Conservation (phyloP, 345 rosid species). For the Crucihimalaya himalaica region DNA sequence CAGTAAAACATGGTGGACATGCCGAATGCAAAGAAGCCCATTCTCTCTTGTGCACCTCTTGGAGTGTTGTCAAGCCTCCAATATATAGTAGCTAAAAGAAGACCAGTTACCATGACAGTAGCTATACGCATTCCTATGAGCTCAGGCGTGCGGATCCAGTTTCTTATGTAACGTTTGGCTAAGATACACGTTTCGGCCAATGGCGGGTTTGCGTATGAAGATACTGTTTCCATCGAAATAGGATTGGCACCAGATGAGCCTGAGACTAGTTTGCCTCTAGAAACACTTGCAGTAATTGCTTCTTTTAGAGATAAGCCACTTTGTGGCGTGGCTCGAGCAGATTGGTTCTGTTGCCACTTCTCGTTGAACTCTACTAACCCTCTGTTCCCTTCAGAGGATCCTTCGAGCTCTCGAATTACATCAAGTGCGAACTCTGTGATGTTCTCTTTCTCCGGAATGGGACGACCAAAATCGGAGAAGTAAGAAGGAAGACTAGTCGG, state of each 20-base stretch:
- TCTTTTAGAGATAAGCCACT: constrained; percentile 30
- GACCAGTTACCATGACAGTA: constrained; percentile 46
- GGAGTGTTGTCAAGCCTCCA: constrained; percentile 53
- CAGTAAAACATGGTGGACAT: constrained; percentile 50
- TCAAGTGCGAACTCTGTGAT: constrained; percentile 76
- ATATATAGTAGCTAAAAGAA: constrained; percentile 63
- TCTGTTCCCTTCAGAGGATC: constrained; percentile 57
- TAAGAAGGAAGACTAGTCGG: constrained; percentile 52
- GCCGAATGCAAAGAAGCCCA: constrained; percentile 54
- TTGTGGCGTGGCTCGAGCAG: constrained; percentile 5
- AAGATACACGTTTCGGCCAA: constrained; percentile 25
- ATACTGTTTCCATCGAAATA: constrained; percentile 35
- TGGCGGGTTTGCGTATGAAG: constrained; percentile 34
- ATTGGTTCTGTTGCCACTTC: constrained; percentile 50
- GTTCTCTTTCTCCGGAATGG: constrained; percentile 75
- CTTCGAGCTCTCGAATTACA: constrained; percentile 50
- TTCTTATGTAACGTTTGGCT: constrained; percentile 42
- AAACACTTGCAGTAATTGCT: constrained; percentile 37
- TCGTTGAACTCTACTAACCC: constrained; percentile 62
- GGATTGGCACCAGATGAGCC: constrained; percentile 36
- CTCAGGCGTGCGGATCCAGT: constrained; percentile 41
- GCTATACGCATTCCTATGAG: constrained; percentile 30
- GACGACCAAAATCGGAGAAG: constrained; percentile 68
- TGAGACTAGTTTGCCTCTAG: constrained; percentile 42
- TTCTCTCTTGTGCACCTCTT: constrained; percentile 47